Conservation (phyloP, 106 monocot species). For the Triglochin maritima region DNA sequence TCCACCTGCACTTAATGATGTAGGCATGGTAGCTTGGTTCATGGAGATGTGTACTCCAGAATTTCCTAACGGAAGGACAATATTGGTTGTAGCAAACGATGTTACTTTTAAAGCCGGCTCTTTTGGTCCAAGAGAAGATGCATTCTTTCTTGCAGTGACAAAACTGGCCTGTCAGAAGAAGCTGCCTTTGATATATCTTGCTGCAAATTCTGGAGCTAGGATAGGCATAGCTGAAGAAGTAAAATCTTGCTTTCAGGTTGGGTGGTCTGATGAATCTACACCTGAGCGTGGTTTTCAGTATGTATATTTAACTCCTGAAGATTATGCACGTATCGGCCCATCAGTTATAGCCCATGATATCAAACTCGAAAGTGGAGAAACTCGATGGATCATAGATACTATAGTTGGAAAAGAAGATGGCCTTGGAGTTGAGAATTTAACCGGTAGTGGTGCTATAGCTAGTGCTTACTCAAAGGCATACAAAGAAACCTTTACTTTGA, state of each 20-base stretch:
- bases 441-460: constrained; percentile 94
- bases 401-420: constrained; percentile 93
- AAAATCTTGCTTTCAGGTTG: constrained; percentile 69
- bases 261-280: constrained; percentile 72
- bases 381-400: constrained; percentile 76
- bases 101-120: constrained; percentile 88
- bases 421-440: constrained; percentile 82
- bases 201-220: constrained; percentile 92
- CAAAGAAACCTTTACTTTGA: constrained; percentile 86
- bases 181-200: constrained; percentile 79
- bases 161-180: constrained; percentile 75
- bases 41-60: constrained; percentile 83
- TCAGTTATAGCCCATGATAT: constrained; percentile 94
- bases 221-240: constrained; percentile 90
- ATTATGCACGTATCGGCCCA: constrained; percentile 48
- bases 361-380: constrained; percentile 76
- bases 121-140: constrained; percentile 92
- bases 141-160: constrained; percentile 78
- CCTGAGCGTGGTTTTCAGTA: constrained; percentile 95
- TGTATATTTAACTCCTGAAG: constrained; percentile 70
- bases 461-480: constrained; percentile 86
- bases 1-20: constrained; percentile 56
- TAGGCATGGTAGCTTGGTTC: constrained; percentile 92
- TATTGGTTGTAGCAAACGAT: constrained; percentile 86
- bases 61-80: constrained; percentile 68